Evolutionary conservation across 768 basidiomycete species (phyloP).

Genomic region (Ramaria sp.): DNA sequence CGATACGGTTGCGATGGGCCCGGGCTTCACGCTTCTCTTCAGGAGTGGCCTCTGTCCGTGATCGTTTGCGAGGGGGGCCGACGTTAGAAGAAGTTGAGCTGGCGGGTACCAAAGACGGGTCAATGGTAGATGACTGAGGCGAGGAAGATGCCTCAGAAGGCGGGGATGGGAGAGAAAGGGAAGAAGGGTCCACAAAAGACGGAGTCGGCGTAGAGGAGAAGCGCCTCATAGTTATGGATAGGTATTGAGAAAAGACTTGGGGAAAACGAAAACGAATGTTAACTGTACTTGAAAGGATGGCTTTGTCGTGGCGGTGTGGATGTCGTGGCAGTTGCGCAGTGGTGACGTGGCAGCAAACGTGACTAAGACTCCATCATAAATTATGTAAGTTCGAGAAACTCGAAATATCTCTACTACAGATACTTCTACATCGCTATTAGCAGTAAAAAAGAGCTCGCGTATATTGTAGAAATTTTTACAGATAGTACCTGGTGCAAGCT

Average conservation of each 20-base stretch:
- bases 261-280: not conserved
- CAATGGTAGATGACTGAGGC: slow-evolving; percentile 12
- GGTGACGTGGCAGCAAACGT: not conserved
- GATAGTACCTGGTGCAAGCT: no score
- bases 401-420: no score
- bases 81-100: slow-evolving; percentile 11
- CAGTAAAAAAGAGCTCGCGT: no score
- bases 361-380: not conserved
- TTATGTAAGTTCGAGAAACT: no score
- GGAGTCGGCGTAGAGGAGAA: slow-evolving; percentile 2
- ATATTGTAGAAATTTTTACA: no score
- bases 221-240: not conserved
- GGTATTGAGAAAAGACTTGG: not conserved
- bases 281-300: slow-evolving; percentile 1
- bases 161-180: slow-evolving; percentile 28
- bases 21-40: slow-evolving; percentile 83
- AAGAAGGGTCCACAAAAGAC: slow-evolving; percentile 27
- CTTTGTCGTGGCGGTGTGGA: not conserved
- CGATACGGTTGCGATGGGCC: slow-evolving; percentile 86
- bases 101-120: slow-evolving; percentile 8
- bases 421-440: no score
- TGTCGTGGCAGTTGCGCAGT: slow-evolving; percentile 1
- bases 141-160: slow-evolving; percentile 20
- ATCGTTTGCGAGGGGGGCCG: slow-evolving; percentile 63
- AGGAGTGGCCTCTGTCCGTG: slow-evolving; percentile 47